Conservation (phyloP, 192 early-diverging fungal species). For the Kappamyces sp. region DNA sequence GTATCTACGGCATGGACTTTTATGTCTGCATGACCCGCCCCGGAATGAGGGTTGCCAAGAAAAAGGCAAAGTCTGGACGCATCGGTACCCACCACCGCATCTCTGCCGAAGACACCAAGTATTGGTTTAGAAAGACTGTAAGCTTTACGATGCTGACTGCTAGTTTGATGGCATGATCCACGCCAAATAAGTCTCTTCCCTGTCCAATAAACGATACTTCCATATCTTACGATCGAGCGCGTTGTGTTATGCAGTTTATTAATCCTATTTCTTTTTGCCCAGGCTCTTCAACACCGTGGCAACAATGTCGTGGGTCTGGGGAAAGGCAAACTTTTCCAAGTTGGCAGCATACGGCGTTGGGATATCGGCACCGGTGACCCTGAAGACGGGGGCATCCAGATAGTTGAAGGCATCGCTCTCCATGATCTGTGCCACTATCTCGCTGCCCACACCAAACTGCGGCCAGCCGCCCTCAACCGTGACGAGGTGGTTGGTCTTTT, state of each 20-base stretch:
- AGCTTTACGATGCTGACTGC: slow-evolving; percentile 12
- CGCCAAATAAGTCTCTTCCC: background rate
- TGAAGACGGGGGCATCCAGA: slow-evolving; percentile 88
- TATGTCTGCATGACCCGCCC: slow-evolving; percentile 98
- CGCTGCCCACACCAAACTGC: slow-evolving; percentile 86
- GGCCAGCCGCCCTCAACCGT: slow-evolving; percentile 97
- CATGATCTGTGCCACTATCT: slow-evolving; percentile 94
- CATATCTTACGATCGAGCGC: no score
- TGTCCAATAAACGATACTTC: no score
- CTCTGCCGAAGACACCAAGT: slow-evolving; percentile 90
- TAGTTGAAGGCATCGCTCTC: slow-evolving; percentile 95
- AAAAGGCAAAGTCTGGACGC: slow-evolving; percentile 78
- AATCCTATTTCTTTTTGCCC: slow-evolving; percentile 30
- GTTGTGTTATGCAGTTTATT: background rate
- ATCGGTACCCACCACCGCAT: slow-evolving; percentile 89
- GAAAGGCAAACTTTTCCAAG: slow-evolving; percentile 85
- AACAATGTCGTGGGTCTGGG: slow-evolving; percentile 74
- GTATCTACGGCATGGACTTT: slow-evolving; percentile 99
- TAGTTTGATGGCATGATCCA: slow-evolving; percentile 19
- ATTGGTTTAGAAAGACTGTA: slow-evolving; percentile 96
- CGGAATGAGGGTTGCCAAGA: slow-evolving; percentile 90
- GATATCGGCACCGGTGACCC: slow-evolving; percentile 94
- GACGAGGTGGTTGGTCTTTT: slow-evolving; percentile 96
- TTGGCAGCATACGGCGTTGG: slow-evolving; percentile 96
- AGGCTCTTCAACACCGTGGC: slow-evolving; percentile 70